Percentiles rank a stretch among this genome's conserved stretches.
phyloP scores from a whole-genome alignment of 345 rosid genomes.

The Garcia nutans region DNA sequence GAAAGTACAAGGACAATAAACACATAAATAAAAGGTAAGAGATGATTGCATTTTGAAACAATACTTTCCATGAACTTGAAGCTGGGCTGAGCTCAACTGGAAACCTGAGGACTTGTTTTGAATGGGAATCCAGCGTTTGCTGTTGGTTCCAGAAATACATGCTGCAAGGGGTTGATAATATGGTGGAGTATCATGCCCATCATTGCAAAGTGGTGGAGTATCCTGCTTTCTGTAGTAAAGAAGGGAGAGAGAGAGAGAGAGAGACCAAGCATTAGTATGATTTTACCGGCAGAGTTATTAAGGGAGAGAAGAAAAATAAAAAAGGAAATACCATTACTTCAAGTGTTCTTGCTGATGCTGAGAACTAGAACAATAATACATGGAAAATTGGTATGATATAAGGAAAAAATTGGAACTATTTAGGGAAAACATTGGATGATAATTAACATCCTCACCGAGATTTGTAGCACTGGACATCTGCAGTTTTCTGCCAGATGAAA shows the following conservation, averaged over 20 bases:
- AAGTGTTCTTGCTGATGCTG: slow-evolving; percentile 1
- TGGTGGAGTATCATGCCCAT: slow-evolving; percentile 51
- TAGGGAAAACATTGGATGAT: not conserved
- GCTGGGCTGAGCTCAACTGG: slow-evolving; percentile 53
- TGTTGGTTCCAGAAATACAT: slow-evolving; percentile 74
- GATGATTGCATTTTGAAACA: slow-evolving; percentile 20
- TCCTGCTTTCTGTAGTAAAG: slow-evolving; percentile 45
- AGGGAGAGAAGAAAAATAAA: not conserved
- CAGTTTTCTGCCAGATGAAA: slow-evolving; percentile 93
- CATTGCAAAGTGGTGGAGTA: slow-evolving; percentile 64
- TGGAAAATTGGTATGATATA: not conserved
- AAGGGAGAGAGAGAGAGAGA: slow-evolving; percentile 15
- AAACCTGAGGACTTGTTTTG: slow-evolving; percentile 72
- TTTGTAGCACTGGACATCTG: slow-evolving; percentile 51
- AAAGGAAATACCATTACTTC: not conserved
- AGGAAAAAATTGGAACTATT: not conserved
- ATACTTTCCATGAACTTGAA: slow-evolving; percentile 84
- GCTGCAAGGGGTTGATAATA: slow-evolving; percentile 81
- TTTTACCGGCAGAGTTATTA: not conserved
- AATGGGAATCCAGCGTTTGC: slow-evolving; percentile 84
- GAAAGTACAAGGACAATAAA: not conserved
- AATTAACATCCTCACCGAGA: slow-evolving; percentile 58
- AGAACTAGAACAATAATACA: slow-evolving; percentile 6
- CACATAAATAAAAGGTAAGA: not conserved
- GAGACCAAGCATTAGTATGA: slow-evolving; percentile 8